Conservation (phyloP, 768 basidiomycete genomes). For the Pleurotus djamor region DNA sequence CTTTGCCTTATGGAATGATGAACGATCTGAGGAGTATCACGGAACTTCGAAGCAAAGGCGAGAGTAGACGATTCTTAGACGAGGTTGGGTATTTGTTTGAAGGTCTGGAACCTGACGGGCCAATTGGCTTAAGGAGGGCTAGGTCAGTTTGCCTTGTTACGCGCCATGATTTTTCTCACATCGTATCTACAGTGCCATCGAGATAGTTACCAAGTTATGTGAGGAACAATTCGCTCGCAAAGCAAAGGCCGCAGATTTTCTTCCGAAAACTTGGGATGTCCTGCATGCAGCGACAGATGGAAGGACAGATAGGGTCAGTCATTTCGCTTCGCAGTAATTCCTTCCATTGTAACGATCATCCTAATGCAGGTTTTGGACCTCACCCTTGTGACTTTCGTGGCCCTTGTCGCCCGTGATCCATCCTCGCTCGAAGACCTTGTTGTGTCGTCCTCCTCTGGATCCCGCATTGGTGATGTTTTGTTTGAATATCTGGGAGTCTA, state of each 20-base stretch:
- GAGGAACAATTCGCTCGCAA: conserved; percentile 76
- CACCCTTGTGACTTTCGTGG: conserved; percentile 57
- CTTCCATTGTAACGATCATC: not conserved
- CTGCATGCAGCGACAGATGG: conserved; percentile 59
- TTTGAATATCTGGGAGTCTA: conserved; percentile 35
- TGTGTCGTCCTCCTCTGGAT: conserved; percentile 9
- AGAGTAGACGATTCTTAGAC: conserved; percentile 76
- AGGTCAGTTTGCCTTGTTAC: conserved; percentile 40
- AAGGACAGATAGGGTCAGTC: conserved; percentile 49
- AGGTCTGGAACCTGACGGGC: conserved; percentile 57
- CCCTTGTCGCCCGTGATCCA: conserved; percentile 60
- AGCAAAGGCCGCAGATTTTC: conserved; percentile 76
- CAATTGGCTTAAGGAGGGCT: conserved; percentile 58
- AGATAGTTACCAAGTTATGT: conserved; percentile 73
- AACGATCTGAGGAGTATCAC: conserved; percentile 80
- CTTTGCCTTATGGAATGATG: conserved; percentile 57
- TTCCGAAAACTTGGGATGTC: conserved; percentile 65
- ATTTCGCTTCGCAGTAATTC: not conserved
- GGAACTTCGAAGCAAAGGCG: conserved; percentile 78
- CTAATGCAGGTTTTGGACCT: conserved; percentile 57
- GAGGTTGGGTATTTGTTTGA: conserved; percentile 87
- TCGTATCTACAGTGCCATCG: conserved; percentile 54
- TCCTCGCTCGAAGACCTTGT: conserved; percentile 53
- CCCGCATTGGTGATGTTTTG: conserved; percentile 36
- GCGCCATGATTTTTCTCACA: not conserved